Base-by-base conservation (phyloP, 2,329 filamentous ascomycete genomes). In the Aspergillus alliaceus region DNA sequence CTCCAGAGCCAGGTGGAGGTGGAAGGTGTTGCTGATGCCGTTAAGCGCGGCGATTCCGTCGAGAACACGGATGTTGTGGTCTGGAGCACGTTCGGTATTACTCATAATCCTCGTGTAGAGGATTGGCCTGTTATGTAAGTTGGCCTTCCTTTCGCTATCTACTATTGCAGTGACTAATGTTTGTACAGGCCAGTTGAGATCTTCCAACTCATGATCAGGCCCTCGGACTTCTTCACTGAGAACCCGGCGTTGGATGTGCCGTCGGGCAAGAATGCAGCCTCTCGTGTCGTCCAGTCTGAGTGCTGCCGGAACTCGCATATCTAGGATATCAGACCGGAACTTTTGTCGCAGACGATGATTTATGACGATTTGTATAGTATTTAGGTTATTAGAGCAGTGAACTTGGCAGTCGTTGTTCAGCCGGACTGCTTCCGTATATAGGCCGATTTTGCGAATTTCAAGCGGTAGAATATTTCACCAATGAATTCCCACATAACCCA, bases 181-280 rank as follows among this genome's bases (percentile, higher is more conserved):
- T 11, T 3, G 1, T 32, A 18, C 46, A 73, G 71, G 71, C 72
- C 72, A 0, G 72, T 74, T 2, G 72, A 75, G 46, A 72, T 67
- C 6, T 74, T 71, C 63, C 72, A 75, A 54, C 64, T 75, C 25
- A 74, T 72, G 67, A 72, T 83, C 53, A 75, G 78, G 39, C 81
- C 82, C 0, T 73, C 76, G 9, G 81, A 84, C 62, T 84, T 84
- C 74, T 84, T 84, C 60, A 75, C 74, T 2, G 74, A 69, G 29
- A 84, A 84, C 51, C 82, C 82, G 0, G 77, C 78, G 4, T 76
- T 84, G 51, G 81, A 84, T 69, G 80, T 84, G 22, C 81, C 81
- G 2, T 76, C 74, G 6, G 68, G 64, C 25, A 73, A 71, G 62
- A 76, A 75, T 42, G 58, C 54, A 18, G 61, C 69, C 1, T 75